Base-by-base conservation (phyloP, 1,139 yeast genomes). In the Arxiozyma slooffiae region DNA sequence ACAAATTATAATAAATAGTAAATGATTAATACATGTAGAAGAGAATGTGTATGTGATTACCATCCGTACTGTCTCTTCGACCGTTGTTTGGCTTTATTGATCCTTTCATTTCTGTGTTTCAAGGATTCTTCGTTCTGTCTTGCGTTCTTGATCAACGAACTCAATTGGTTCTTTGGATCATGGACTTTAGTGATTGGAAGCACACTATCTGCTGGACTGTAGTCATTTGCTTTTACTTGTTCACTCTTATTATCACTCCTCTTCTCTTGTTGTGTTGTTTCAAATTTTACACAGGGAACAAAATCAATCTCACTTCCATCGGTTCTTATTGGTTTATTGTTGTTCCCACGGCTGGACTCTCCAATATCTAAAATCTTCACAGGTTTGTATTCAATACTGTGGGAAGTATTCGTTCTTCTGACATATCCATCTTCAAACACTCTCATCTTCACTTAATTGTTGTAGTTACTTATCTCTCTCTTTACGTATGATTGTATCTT, bases 91-190 rank as follows among this genome's bases (percentile, higher is more conserved):
- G 56, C 41, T 38, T 54, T 53, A 43, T 60, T 58, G 38, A 58
- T 60, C 7, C 56, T 53, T 34, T 63, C 61, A 46, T 65, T 64
- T 20, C 64, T 56, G 44, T 55, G 58, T n/a, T 57, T 51, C 3
- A 67, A 52, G 1, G 67, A 53, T 1, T 60, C 66, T 26, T 62
- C 55, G 39, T 68, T 66, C 44, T 55, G 57, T 26, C 59, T 42
- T 0, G 72, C 72, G 51, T 68, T 67, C 51, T 61, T 64, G 18
- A 68, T 57, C 42, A 68, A 51, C 1, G 71, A 60, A 11, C 60
- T 56, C 47, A 68, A 53, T 49, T 67, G 70, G 46, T 68, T 68
- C 52, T 59, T 64, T 8, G 57, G 53, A 48, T 67, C 65, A 22
- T 63, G 54, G 2, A 67, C 62, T 0, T 58, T 48, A 9, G 60